These are phyloP conservation scores for Aureobasidium mangrovei DNA, from an alignment of 2,329 filamentous ascomycete genomes.

Conservation along the genomic window DNA sequence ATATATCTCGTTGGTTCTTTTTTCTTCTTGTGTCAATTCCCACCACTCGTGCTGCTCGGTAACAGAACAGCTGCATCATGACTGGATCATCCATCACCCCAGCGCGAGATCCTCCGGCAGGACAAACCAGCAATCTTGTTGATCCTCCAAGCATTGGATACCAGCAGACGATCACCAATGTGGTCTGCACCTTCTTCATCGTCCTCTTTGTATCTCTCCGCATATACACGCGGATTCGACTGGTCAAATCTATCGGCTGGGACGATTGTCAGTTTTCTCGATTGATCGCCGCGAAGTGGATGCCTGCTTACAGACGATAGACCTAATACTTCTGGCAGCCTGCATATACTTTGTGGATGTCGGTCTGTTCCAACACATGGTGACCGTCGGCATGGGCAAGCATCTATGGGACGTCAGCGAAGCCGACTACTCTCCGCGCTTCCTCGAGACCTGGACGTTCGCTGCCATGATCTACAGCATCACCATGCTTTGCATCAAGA, in stretches of 20 bases:
- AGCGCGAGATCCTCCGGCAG: not conserved
- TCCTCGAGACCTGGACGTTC: not conserved
- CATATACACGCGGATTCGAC: slow-evolving; percentile 1
- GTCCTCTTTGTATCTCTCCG: not conserved
- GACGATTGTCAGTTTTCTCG: slow-evolving; percentile 5
- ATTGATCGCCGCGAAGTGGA: not conserved
- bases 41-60: too few species aligned
- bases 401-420: slow-evolving; percentile 9
- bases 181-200: not conserved
- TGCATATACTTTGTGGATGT: not conserved
- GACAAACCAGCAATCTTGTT: slow-evolving; percentile 4
- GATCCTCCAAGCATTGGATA: slow-evolving; percentile 1
- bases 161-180: slow-evolving; percentile 4
- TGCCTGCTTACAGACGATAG: not conserved
- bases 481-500: slow-evolving; percentile 19
- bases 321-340: not conserved
- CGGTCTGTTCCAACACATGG: not conserved
- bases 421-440: not conserved
- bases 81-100: not conserved
- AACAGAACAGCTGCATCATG: not conserved
- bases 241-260: slow-evolving; percentile 10
- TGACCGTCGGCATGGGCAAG: slow-evolving; percentile 4
- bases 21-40: too few species aligned
- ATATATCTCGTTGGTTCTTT: too few species aligned
- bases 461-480: slow-evolving; percentile 8